Evolutionary conservation across 345 rosid genomes (phyloP), one percentile per base, ranked within the genome.

Genomic region (Iberis pinnata): DNA sequence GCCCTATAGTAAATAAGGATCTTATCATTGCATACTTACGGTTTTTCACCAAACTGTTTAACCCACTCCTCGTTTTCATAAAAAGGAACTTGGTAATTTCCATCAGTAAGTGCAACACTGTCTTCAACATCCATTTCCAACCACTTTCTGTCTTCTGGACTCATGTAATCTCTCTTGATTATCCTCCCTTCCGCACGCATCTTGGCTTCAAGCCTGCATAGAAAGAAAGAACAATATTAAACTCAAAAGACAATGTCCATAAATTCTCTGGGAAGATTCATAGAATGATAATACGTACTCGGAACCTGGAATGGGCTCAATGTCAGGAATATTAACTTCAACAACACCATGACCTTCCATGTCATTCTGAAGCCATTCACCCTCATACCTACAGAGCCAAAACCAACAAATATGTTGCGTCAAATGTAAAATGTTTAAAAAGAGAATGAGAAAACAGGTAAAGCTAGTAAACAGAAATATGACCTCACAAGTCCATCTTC

Each of bases 41-140:
- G 97, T 76, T 86, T 86, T 31, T 65, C 35, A 47, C 95, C 93
- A 69, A 79, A 89, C 50, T 80, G 77, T 42, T 17, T 75, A 53
- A 83, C 53, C 97, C 97, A 86, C 63, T 69, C 84, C 37, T 86
- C 74, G 29, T 70, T 77, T 74, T 89, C 93, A 44, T 86, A 83
- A 63, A 73, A 81, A 19, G 97, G 97, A 25, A 78, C 70, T 72
- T 80, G 73, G 70, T 58, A 77, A 15, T 53, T 45, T 10, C 76
- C 84, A 4, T 52, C 77, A 48, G 80, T 69, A 38, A 86, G 65
- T 38, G 39, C 72, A 35, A 83, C 13, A 58, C 76, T 77, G 61
- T 89, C 97, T 71, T 89, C 97, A 37, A 89, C 76, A 76, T 89
- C 97, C 89, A 75, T 83, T 78, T 89, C 89, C 70, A 86, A 70